Conservation (phyloP, 208 protist species). For the Herpetomonas muscarum region DNA sequence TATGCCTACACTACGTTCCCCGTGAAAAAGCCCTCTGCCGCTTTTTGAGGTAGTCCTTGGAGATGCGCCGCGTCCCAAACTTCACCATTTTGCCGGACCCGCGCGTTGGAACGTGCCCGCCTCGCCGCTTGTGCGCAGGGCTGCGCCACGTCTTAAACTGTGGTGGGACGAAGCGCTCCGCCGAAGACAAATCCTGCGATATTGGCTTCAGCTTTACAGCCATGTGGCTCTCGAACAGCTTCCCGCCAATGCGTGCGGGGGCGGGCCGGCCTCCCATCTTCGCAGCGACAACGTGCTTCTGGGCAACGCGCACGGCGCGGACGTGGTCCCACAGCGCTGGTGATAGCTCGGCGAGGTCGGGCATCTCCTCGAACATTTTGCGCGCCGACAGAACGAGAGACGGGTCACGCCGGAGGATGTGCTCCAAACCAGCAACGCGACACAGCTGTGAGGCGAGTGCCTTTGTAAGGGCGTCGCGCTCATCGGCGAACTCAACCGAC, state of each 20-base stretch:
- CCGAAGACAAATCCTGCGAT: constrained; percentile 31
- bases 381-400: constrained; percentile 54
- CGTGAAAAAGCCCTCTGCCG: constrained; percentile 41
- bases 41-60: constrained; percentile 71
- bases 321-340: constrained; percentile 69
- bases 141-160: constrained; percentile 72
- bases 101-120: constrained; percentile 20
- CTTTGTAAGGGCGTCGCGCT: constrained; percentile 10
- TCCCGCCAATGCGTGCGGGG: constrained; percentile 16
- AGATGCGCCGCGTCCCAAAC: constrained; percentile 76
- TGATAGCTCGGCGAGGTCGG: constrained; percentile 24
- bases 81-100: constrained; percentile 22
- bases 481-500: constrained; percentile 13
- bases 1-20: too few relatives aligned
- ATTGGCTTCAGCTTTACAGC: constrained; percentile 53
- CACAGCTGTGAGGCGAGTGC: constrained; percentile 18
- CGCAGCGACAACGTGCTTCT: constrained; percentile 26
- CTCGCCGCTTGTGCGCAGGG: constrained; percentile 35
- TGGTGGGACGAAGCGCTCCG: constrained; percentile 62
- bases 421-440: neutral
- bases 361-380: constrained; percentile 55
- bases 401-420: constrained; percentile 26
- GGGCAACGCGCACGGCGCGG: constrained; percentile 45
- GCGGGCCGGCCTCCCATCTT: constrained; percentile 7
- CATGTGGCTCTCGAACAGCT: constrained; percentile 47